Evolutionary conservation across 441 rosid species (phyloP).

Genomic region (Populus trichocarpa): DNA sequence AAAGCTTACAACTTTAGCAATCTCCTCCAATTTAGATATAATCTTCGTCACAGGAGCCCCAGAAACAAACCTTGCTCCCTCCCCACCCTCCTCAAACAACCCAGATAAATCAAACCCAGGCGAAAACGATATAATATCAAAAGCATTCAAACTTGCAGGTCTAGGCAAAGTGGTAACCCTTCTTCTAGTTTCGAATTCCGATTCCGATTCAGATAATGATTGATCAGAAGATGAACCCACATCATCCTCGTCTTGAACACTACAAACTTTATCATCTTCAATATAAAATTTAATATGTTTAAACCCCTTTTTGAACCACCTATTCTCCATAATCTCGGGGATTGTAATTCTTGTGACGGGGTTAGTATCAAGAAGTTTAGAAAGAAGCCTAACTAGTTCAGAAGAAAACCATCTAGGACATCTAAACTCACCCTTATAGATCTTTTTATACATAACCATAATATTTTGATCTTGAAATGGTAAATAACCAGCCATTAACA

Average conservation of each 20-base stretch:
- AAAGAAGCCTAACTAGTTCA: neutral
- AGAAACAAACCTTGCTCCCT: conserved; percentile 64
- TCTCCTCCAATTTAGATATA: conserved; percentile 78
- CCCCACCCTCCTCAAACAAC: conserved; percentile 45
- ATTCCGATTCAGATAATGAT: neutral
- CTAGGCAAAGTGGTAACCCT: neutral
- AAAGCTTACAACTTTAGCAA: conserved; percentile 71
- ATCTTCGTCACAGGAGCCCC: conserved; percentile 74
- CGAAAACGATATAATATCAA: neutral
- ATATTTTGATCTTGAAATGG: neutral
- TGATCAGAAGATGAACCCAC: neutral
- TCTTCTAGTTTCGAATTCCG: neutral
- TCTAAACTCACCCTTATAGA: neutral
- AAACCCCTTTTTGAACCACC: neutral
- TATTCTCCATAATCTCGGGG: neutral
- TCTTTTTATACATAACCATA: neutral
- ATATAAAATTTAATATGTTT: neutral
- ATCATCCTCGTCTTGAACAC: neutral
- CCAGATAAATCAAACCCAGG: neutral
- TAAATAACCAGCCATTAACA: neutral
- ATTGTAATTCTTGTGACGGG: neutral
- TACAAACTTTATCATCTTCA: neutral
- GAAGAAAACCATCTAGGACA: neutral
- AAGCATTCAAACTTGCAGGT: neutral
- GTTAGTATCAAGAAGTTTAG: neutral